Base-by-base conservation (phyloP, 768 basidiomycete genomes). In the Collybiopsis confluens region DNA sequence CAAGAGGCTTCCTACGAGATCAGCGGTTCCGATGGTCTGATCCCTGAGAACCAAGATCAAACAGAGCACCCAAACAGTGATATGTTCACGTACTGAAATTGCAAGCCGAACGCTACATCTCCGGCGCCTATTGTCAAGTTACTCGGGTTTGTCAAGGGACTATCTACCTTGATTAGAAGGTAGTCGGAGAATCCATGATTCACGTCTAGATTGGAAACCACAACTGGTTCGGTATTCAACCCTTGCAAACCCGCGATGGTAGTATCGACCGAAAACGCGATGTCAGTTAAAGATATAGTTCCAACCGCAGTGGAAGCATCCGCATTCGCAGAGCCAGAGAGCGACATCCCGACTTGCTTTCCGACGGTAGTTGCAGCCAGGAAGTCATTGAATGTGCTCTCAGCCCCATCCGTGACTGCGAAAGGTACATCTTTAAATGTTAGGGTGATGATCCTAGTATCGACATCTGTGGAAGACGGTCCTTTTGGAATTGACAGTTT, bases 261-360 rank as follows among this genome's bases (percentile, higher is more conserved):
- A 2, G 82, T 80, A 44, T 77, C 68, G 9, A 88, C 82, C 0
- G 76, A 72, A 61, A 88, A 88, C 9, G 65, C 67, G 47, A 89
- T 86, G 55, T 71, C 76, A 13, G 68, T 72, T 18, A 89, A 67
- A 23, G 75, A 75, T 41, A 89, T 66, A n/a, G 78, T 59, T 4
- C 87, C 87, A 51, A 88, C 77, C 11, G 83, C 86, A 2, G 86
- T 89, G 10, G 72, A 69, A 2, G 85, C 85, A 45, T 80, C 79
- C 2, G 79, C 78, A 54, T 78, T 76, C 4, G 78, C 78, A 58
- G 70, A 63, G 7, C 86, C 86, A 7, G 77, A 79, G 4, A 89
- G 67, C 4, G 66, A 65, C 46, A 88, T 65, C 0, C 72, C 75
- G 57, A 80, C 70, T 10, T 58, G 65, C 46, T 62, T 65, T 15